Evolutionary conservation across 768 basidiomycete species (phyloP).

Genomic region (Gelatoporia subvermispora): DNA sequence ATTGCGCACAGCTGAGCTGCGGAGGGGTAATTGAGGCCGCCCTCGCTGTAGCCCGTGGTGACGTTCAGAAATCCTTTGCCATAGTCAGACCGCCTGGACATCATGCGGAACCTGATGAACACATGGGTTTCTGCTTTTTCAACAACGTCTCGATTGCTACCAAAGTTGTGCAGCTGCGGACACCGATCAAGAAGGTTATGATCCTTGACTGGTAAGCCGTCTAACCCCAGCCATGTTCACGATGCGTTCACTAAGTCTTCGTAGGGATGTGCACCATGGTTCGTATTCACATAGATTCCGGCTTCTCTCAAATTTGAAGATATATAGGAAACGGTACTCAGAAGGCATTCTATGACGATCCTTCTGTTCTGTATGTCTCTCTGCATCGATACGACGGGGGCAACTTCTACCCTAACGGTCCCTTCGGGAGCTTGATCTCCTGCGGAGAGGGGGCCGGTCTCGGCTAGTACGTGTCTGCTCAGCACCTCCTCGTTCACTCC

Average conservation of each 20-base stretch:
- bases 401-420: conserved; percentile 87
- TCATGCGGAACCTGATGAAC: conserved; percentile 96
- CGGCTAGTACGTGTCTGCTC: conserved; percentile 64
- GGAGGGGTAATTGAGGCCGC: conserved; percentile 93
- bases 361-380: conserved; percentile 88
- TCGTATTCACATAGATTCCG: conserved; percentile 8
- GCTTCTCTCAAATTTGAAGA: not conserved
- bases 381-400: conserved; percentile 93
- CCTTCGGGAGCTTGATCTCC: conserved; percentile 82
- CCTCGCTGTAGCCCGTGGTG: conserved; percentile 76
- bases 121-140: conserved; percentile 99
- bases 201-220: conserved; percentile 90
- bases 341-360: conserved; percentile 91
- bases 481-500: not conserved
- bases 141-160: conserved; percentile 96
- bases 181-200: conserved; percentile 71
- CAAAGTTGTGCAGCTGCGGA: conserved; percentile 68
- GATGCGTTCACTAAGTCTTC: not conserved
- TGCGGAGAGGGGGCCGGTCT: conserved; percentile 80
- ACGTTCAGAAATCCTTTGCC: conserved; percentile 84
- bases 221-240: not conserved
- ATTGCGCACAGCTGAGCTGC: conserved; percentile 82
- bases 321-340: conserved; percentile 91
- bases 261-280: conserved; percentile 96
- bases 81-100: conserved; percentile 97